These are phyloP conservation scores for Macadamia integrifolia DNA, from an alignment of 164 flowering plant species.

Conservation along the genomic window DNA sequence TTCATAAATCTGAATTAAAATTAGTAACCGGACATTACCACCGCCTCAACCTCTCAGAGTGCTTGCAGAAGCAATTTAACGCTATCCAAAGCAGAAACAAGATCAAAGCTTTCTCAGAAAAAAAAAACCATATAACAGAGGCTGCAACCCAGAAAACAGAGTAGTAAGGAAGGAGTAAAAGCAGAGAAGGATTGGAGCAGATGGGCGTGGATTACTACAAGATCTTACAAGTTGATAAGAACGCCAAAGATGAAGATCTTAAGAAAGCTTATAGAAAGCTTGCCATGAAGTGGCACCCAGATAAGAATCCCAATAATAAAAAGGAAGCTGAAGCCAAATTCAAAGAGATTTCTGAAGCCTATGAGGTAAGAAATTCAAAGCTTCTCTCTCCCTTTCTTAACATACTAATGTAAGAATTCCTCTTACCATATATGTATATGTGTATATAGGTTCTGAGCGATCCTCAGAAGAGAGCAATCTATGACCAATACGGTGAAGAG, in stretches of 20 bases:
- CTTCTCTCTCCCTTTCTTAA: neutral
- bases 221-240: constrained; percentile 46
- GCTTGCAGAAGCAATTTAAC: no score
- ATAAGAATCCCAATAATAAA: constrained; percentile 59
- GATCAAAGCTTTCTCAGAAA: neutral
- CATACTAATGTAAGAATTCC: no score
- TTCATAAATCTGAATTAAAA: no score
- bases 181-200: constrained; percentile 7
- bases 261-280: constrained; percentile 68
- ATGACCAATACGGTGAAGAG: constrained; percentile 64
- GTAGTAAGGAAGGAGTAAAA: neutral
- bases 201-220: constrained; percentile 78
- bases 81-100: no score
- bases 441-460: constrained; percentile 51
- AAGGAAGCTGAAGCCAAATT: constrained; percentile 70
- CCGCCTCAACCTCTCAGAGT: no score
- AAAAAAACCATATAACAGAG: neutral
- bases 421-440: neutral
- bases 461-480: constrained; percentile 52
- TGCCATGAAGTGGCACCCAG: constrained; percentile 82
- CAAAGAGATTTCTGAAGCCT: constrained; percentile 71
- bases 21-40: no score
- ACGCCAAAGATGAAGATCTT: constrained; percentile 58
- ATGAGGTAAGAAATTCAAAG: constrained; percentile 34
- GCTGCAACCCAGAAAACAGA: neutral